Evolutionary conservation across 2,329 filamentous ascomycete species (phyloP).

Genomic region (Cytospora schulzeri): DNA sequence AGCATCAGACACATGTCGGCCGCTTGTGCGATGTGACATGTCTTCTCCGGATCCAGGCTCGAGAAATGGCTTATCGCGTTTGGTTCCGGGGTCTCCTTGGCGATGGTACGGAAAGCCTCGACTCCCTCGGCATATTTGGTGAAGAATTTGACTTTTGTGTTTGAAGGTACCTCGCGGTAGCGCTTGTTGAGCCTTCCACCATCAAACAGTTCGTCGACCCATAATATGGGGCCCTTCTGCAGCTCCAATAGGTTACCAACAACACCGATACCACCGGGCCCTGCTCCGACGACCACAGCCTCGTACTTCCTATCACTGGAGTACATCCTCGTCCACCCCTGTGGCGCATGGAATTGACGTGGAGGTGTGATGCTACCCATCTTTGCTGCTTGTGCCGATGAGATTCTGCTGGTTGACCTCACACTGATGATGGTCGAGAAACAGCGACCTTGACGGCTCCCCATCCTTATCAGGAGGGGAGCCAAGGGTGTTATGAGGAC

Average conservation of each 20-base stretch:
- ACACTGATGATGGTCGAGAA: not conserved
- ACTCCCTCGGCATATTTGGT: conserved; percentile 57
- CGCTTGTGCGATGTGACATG: conserved; percentile 59
- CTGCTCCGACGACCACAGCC: conserved; percentile 29
- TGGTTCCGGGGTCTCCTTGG: conserved; percentile 48
- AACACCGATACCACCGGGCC: conserved; percentile 52
- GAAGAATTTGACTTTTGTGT: conserved; percentile 64
- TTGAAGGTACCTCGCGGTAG: conserved; percentile 64
- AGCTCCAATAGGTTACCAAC: conserved; percentile 64
- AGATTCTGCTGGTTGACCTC: not conserved
- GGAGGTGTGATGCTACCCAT: conserved; percentile 28
- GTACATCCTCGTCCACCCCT: conserved; percentile 27
- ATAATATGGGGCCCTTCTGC: conserved; percentile 50
- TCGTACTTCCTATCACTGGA: conserved; percentile 28
- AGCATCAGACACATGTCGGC: conserved; percentile 55
- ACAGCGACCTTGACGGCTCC: conserved; percentile 6
- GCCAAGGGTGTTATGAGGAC: conserved; percentile 9
- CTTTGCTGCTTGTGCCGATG: not conserved
- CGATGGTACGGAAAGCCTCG: conserved; percentile 54
- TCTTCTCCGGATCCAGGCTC: conserved; percentile 56
- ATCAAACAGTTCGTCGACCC: conserved; percentile 60
- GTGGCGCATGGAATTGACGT: conserved; percentile 13
- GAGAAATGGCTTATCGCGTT: conserved; percentile 58
- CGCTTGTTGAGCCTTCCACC: conserved; percentile 53
- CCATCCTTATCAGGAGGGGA: conserved; percentile 18